Conservation (phyloP, 2,329 filamentous ascomycete species). For the Aspergillus pseudonomiae region DNA sequence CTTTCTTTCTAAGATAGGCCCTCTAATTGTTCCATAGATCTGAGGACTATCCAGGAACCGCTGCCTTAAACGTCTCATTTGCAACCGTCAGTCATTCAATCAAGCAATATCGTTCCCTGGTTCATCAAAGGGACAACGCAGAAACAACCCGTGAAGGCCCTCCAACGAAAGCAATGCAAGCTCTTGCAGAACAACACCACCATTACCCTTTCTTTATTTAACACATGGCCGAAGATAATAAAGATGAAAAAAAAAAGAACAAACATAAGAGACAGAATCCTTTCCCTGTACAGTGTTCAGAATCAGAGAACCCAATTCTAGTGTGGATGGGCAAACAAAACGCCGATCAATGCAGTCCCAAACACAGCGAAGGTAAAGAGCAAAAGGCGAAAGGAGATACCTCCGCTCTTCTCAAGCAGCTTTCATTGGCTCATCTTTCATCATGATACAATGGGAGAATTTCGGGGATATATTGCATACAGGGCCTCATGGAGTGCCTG, state of each 20-base stretch:
- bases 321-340: conserved; percentile 20
- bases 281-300: conserved; percentile 1
- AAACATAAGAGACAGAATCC: neutral
- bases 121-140: neutral
- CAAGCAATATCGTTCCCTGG: conserved; percentile 3
- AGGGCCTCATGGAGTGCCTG: conserved; percentile 36
- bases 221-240: conserved; percentile 1
- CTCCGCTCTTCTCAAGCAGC: conserved; percentile 4
- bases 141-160: conserved; percentile 1
- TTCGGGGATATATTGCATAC: neutral
- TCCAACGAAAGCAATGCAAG: conserved; percentile 1
- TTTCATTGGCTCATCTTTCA: conserved; percentile 31
- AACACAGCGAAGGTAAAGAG: conserved; percentile 15
- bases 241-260: neutral
- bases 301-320: conserved; percentile 16
- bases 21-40: neutral
- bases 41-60: conserved; percentile 1
- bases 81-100: conserved; percentile 6
- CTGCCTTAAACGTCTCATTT: neutral
- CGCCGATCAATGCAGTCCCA: conserved; percentile 29
- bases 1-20: conserved; percentile 5
- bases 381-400: conserved; percentile 1
- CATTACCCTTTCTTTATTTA: conserved; percentile 5
- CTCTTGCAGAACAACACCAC: neutral
- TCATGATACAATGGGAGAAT: conserved; percentile 26